Conservation (phyloP, 495 filamentous ascomycete species). For the Lentithecium fluviatile region DNA sequence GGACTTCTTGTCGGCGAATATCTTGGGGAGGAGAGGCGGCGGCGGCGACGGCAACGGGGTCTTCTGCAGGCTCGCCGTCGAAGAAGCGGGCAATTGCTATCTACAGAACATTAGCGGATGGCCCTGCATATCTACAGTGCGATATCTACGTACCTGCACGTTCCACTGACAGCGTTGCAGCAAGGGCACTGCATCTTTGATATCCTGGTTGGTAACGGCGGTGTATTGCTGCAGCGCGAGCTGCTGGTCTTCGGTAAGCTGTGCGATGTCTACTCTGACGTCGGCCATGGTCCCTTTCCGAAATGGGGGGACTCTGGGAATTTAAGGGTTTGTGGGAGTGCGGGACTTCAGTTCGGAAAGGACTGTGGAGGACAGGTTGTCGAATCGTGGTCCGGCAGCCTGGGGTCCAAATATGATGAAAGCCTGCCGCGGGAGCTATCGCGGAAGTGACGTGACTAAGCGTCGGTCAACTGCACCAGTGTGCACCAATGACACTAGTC, state of each 20-base stretch:
- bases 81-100: constrained; percentile 97
- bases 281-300: constrained; percentile 33
- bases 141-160: constrained; percentile 65
- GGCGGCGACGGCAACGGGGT: constrained; percentile 68
- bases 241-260: constrained; percentile 74
- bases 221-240: constrained; percentile 82
- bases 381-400: background rate
- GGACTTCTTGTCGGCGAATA: constrained; percentile 63
- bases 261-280: constrained; percentile 57
- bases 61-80: constrained; percentile 81
- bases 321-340: background rate
- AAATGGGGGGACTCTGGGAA: background rate
- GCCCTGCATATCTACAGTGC: background rate
- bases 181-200: constrained; percentile 73
- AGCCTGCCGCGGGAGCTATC: background rate
- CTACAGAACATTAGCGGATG: constrained; percentile 47
- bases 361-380: background rate
- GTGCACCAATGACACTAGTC: too few species aligned
- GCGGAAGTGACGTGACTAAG: background rate
- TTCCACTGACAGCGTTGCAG: constrained; percentile 92
- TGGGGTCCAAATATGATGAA: background rate
- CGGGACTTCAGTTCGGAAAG: background rate
- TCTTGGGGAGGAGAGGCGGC: constrained; percentile 57
- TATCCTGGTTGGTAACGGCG: constrained; percentile 79
- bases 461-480: too few species aligned